These are phyloP conservation scores for Phyllosticta citribraziliensis DNA, from an alignment of 2,329 filamentous ascomycete species.

Conservation along the genomic window DNA sequence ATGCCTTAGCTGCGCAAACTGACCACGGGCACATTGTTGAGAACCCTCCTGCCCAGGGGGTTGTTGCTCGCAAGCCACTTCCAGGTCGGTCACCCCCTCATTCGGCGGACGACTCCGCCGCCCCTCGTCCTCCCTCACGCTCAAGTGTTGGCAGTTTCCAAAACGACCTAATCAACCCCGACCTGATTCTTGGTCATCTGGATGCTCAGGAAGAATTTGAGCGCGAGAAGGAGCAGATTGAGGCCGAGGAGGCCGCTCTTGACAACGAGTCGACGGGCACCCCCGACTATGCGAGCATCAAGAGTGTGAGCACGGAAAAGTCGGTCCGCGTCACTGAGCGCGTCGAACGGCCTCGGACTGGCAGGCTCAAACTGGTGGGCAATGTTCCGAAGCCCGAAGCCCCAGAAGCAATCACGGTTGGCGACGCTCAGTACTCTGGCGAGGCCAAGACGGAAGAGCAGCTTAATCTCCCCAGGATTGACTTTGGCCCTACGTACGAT, in stretches of 20 bases:
- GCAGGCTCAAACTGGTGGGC: slow-evolving; percentile 71
- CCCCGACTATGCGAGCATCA: slow-evolving; percentile 69
- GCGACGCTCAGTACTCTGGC: slow-evolving; percentile 35
- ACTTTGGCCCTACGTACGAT: slow-evolving; percentile 79
- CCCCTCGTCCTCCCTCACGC: slow-evolving; percentile 25
- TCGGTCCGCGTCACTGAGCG: background rate
- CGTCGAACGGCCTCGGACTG: slow-evolving; percentile 60
- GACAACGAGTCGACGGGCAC: slow-evolving; percentile 56
- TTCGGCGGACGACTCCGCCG: slow-evolving; percentile 24
- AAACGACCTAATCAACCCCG: slow-evolving; percentile 35
- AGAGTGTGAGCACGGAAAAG: slow-evolving; percentile 34
- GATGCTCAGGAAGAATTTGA: slow-evolving; percentile 15
- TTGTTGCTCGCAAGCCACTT: slow-evolving; percentile 26
- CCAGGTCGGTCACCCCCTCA: slow-evolving; percentile 30
- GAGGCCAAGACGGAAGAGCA: slow-evolving; percentile 21
- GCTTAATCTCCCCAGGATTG: slow-evolving; percentile 59
- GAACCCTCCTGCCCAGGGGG: slow-evolving; percentile 13
- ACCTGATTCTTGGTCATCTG: slow-evolving; percentile 31
- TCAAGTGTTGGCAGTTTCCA: slow-evolving; percentile 35
- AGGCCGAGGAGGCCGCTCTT: slow-evolving; percentile 47
- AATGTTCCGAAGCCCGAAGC: slow-evolving; percentile 22
- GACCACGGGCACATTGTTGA: slow-evolving; percentile 16
- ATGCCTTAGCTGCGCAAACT: slow-evolving; percentile 13
- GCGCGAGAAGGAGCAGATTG: slow-evolving; percentile 27
- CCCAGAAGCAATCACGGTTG: slow-evolving; percentile 34